Percentiles rank a stretch among this genome's conserved stretches.
These are phyloP conservation scores for Cochlearia excelsa DNA, from an alignment of 345 rosid species.

Conservation along the genomic window DNA sequence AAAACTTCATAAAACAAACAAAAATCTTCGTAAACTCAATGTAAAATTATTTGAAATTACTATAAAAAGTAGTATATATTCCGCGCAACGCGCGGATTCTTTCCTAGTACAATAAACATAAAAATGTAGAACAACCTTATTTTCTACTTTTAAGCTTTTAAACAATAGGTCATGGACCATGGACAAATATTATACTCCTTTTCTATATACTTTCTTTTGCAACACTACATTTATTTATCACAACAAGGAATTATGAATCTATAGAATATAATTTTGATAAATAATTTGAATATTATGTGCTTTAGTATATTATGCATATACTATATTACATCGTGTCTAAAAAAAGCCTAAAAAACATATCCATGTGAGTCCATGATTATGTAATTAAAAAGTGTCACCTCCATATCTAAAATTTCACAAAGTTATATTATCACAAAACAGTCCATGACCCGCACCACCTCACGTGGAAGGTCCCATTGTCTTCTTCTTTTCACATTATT, in stretches of 20 bases:
- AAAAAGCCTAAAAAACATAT: slow-evolving; percentile 25
- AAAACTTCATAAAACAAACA: no score
- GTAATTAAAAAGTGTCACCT: slow-evolving; percentile 21
- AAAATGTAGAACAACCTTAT: slow-evolving; percentile 27
- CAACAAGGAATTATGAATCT: neutral
- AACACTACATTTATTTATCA: slow-evolving; percentile 1
- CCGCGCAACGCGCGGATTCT: no score
- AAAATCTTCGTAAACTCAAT: no score
- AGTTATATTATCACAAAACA: slow-evolving; percentile 18
- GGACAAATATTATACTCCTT: neutral
- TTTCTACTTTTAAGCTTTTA: slow-evolving; percentile 20
- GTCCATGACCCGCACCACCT: slow-evolving; percentile 17
- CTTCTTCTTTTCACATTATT: slow-evolving; percentile 15
- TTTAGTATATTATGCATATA: slow-evolving; percentile 11
- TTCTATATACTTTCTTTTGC: neutral
- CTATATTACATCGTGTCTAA: neutral
- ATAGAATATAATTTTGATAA: slow-evolving; percentile 1
- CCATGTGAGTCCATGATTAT: slow-evolving; percentile 31
- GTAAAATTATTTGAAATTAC: no score
- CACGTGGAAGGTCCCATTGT: slow-evolving; percentile 31
- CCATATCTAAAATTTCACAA: neutral
- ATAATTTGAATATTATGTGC: slow-evolving; percentile 7
- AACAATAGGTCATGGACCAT: slow-evolving; percentile 21
- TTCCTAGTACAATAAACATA: slow-evolving; percentile 5
- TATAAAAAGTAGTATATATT: no score